Evolutionary conservation across 1,139 yeast species (phyloP), one percentile per base, ranked within the genome.

Genomic region (Nakaseomyces kungkrabaensis): DNA sequence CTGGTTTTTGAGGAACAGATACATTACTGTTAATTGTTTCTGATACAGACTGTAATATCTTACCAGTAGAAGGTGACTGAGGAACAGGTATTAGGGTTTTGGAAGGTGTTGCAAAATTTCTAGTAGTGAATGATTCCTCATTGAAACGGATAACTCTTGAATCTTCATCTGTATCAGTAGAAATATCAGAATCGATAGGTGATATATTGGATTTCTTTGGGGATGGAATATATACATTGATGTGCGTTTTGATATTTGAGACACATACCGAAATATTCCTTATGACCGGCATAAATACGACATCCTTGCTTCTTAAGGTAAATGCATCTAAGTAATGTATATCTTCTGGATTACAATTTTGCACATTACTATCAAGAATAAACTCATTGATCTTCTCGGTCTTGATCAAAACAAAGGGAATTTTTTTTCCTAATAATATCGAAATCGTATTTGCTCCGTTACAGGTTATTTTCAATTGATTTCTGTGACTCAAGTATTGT

Each of bases 371-470:
- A 24, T 38, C 42, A 6, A 38, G 31, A 10, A 38, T 11, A 11
- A 38, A 38, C 11, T 38, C 42, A 11, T 38, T 38, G 5, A 9
- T 7, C 11, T 26, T 25, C 11, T 24, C 11, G 4, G 42, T 38
- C 8, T 38, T 38, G 17, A 38, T 25, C 11, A 38, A 26, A 4
- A 38, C 42, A 25, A 38, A 25, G 8, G 42, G 42, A 13, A 24
- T 3, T 13, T 38, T 38, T 11, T 38, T 38, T 9, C 59, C 55
- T 27, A 70, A 60, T 6, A 55, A 51, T 11, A 70, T 57, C 5
- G 59, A 50, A 37, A 68, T 56, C 27, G 72, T 72, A 51, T 70
- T 70, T 26, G 63, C 59, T 24, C 74, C 72, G 45, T 61, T 63
- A 55, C 73, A 70, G 34, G 63, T 60, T 9, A 70, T 54, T 17